Percentiles rank a stretch among this genome's conserved stretches.
Evolutionary conservation across 805 yeast genomes (phyloP).

Genomic region (Sugiyamaella floridensis): DNA sequence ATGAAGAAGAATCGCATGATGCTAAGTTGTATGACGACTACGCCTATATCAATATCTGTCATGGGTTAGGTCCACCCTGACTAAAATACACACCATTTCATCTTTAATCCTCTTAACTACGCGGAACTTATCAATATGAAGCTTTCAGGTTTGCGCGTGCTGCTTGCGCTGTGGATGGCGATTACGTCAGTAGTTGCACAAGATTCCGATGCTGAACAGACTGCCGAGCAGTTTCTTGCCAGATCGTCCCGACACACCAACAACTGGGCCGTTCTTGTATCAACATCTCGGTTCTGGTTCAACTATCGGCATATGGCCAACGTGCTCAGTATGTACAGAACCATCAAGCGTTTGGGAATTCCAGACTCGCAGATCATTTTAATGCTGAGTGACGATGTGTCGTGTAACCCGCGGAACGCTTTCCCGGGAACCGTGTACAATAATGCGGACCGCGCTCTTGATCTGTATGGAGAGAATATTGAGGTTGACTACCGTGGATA

Average conservation of each 20-base stretch:
- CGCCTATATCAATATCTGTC: too few species aligned
- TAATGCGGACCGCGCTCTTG: constrained; percentile 85
- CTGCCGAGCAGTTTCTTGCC: constrained; percentile 2
- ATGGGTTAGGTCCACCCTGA: too few species aligned
- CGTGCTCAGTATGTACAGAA: constrained; percentile 86
- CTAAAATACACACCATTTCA: too few species aligned
- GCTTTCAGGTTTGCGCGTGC: background rate
- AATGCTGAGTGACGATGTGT: constrained; percentile 95
- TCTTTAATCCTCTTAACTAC: too few species aligned
- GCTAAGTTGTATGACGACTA: too few species aligned
- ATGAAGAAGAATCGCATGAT: too few species aligned
- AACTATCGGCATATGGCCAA: constrained; percentile 98
- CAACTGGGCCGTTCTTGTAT: constrained; percentile 70
- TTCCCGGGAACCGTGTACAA: constrained; percentile 95
- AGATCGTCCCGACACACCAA: constrained; percentile 19
- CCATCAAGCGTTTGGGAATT: constrained; percentile 91
- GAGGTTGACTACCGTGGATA: constrained; percentile 97
- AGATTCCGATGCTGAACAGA: background rate
- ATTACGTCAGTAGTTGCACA: background rate
- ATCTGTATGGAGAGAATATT: constrained; percentile 86
- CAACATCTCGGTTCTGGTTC: constrained; percentile 97
- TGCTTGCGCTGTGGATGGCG: background rate
- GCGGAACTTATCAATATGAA: too few species aligned
- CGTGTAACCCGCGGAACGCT: constrained; percentile 93
- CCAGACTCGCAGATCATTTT: constrained; percentile 96